phyloP scores from a whole-genome alignment of 305 asterid species.

The Solanum hybrid region DNA sequence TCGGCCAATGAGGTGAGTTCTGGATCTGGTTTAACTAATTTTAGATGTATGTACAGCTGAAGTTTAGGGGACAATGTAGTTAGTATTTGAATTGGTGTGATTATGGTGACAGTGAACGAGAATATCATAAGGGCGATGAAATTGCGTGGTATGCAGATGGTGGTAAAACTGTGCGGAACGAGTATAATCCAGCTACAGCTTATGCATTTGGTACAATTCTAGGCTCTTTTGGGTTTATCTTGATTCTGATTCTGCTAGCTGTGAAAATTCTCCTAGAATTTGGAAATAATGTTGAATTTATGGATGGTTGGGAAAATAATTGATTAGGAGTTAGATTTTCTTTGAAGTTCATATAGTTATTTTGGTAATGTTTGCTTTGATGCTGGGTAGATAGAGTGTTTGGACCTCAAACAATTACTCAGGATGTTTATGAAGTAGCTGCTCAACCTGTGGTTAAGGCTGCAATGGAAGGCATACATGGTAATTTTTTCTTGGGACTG shows the following conservation, averaged over 20 bases:
- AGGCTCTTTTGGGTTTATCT: neutral
- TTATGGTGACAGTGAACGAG: constrained; percentile 72
- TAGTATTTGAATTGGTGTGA: constrained; percentile 21
- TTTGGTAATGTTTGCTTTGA: constrained; percentile 5
- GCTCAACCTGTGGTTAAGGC: constrained; percentile 92
- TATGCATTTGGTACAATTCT: constrained; percentile 74
- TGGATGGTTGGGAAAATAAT: neutral
- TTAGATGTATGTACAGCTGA: constrained; percentile 10
- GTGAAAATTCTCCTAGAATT: neutral
- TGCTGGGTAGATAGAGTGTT: constrained; percentile 74
- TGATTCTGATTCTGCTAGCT: neutral
- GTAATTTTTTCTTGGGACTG: constrained; percentile 19
- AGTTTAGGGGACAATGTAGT: constrained; percentile 1
- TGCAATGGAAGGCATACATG: constrained; percentile 98
- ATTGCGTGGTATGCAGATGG: constrained; percentile 87
- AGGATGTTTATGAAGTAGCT: constrained; percentile 94
- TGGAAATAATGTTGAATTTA: neutral
- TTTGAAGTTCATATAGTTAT: neutral
- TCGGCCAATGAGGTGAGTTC: constrained; percentile 80
- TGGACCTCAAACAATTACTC: constrained; percentile 68
- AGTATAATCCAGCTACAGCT: constrained; percentile 77
- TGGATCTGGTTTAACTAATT: constrained; percentile 47
- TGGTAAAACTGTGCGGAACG: constrained; percentile 75
- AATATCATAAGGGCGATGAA: constrained; percentile 92
- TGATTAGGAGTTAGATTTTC: neutral